These are phyloP conservation scores for Kodamaea fungicola DNA, from an alignment of 1,139 yeast genomes.

Conservation along the genomic window DNA sequence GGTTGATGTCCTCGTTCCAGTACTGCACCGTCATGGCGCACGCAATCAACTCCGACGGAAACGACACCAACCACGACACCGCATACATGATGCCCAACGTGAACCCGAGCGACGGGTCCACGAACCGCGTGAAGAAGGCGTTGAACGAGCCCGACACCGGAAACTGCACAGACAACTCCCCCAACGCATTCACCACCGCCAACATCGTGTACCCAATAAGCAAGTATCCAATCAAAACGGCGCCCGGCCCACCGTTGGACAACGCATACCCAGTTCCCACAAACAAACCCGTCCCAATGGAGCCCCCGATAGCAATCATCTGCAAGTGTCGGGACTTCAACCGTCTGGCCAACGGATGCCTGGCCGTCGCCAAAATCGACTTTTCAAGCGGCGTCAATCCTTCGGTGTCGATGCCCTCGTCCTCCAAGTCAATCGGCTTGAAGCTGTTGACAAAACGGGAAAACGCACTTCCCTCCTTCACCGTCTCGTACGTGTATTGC, in stretches of 20 bases:
- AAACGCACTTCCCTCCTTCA: conserved; percentile 15
- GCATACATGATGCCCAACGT: conserved; percentile 35
- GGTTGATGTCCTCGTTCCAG: conserved; percentile 21
- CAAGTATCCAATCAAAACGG: conserved; percentile 20
- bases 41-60: conserved; percentile 32
- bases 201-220: conserved; percentile 24
- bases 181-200: conserved; percentile 26
- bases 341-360: conserved; percentile 23
- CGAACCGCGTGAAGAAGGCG: conserved; percentile 26
- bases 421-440: conserved; percentile 40
- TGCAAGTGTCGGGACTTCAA: conserved; percentile 27
- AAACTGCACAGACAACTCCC: conserved; percentile 27
- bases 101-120: conserved; percentile 31
- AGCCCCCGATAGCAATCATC: conserved; percentile 28
- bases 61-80: conserved; percentile 29
- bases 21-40: conserved; percentile 29
- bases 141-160: conserved; percentile 31
- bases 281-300: conserved; percentile 43
- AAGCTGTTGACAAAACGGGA: conserved; percentile 33
- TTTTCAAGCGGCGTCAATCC: conserved; percentile 30
- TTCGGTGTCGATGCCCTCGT: conserved; percentile 33
- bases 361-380: conserved; percentile 29
- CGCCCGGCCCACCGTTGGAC: conserved; percentile 64
- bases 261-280: conserved; percentile 73
- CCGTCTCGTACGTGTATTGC: conserved; percentile 14